phyloP scores from a whole-genome alignment of 306 rosid species.

The Alnus glutinosa region DNA sequence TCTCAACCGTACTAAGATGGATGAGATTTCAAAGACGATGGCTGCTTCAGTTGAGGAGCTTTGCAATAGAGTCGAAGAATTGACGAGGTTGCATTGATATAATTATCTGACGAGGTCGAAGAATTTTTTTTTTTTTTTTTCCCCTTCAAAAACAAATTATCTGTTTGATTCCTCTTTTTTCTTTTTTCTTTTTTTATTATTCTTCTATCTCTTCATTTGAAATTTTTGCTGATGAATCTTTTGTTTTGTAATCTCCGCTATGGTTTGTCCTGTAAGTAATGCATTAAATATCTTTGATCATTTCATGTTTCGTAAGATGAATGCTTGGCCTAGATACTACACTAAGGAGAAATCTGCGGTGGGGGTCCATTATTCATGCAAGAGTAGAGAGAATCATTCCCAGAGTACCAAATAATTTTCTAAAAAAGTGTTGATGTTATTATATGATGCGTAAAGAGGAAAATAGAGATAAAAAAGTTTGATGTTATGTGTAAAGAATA shows the following conservation, averaged over 20 bases:
- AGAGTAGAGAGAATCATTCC: no score
- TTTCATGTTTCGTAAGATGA: not conserved
- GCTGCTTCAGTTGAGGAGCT: constrained; percentile 88
- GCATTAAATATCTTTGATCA: not conserved
- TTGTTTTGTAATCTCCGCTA: not conserved
- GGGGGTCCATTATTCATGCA: no score
- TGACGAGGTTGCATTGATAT: constrained; percentile 86
- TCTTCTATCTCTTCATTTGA: not conserved
- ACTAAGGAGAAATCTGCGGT: no score
- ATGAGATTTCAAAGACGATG: constrained; percentile 74
- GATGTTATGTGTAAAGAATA: no score
- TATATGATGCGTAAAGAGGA: no score
- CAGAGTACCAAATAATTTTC: no score
- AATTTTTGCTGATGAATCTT: not conserved
- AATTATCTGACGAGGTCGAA: not conserved
- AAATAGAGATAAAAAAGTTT: no score
- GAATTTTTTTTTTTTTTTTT: no score
- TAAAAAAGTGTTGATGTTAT: no score
- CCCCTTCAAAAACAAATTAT: not conserved
- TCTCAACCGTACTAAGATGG: constrained; percentile 84
- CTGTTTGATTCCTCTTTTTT: not conserved
- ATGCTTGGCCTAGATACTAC: not conserved
- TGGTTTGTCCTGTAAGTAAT: not conserved
- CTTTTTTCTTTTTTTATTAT: constrained; percentile 10
- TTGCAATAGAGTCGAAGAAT: constrained; percentile 91